phyloP scores from a whole-genome alignment of 2,329 filamentous ascomycete species.

The Aureobasidium sp. region DNA sequence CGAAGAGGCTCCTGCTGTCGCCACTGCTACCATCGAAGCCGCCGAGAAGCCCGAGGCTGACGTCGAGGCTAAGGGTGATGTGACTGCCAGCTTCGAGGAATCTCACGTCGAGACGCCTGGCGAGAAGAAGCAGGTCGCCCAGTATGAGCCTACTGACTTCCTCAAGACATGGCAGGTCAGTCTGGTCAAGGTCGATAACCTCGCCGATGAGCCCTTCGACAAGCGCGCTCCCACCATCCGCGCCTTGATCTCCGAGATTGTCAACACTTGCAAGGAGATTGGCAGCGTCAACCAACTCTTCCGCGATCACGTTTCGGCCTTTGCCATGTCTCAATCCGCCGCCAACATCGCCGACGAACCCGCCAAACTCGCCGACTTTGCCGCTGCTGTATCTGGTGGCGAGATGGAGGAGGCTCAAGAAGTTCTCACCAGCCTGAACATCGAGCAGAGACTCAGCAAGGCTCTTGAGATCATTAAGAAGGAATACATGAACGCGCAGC shows the following conservation, averaged over 20 bases:
- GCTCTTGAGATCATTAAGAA: slow-evolving; percentile 91
- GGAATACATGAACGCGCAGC: slow-evolving; percentile 94
- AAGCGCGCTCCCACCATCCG: slow-evolving; percentile 83
- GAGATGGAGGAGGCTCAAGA: slow-evolving; percentile 90
- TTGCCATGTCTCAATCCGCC: slow-evolving; percentile 89
- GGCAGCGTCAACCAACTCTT: slow-evolving; percentile 91
- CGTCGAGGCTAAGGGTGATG: slow-evolving; percentile 74
- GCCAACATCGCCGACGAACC: slow-evolving; percentile 94
- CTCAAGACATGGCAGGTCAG: slow-evolving; percentile 86
- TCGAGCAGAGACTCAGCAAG: slow-evolving; percentile 88
- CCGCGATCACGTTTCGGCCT: slow-evolving; percentile 94
- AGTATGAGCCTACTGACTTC: slow-evolving; percentile 86
- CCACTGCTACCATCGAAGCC: slow-evolving; percentile 43
- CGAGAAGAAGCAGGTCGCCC: slow-evolving; percentile 38
- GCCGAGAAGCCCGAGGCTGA: slow-evolving; percentile 12
- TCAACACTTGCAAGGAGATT: slow-evolving; percentile 98
- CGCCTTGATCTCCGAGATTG: slow-evolving; percentile 92
- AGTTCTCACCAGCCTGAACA: slow-evolving; percentile 78
- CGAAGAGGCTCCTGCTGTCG: slow-evolving; percentile 36
- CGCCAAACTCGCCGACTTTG: slow-evolving; percentile 92
- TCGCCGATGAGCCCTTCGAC: slow-evolving; percentile 81
- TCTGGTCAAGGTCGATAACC: slow-evolving; percentile 90
- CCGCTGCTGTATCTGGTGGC: slow-evolving; percentile 90
- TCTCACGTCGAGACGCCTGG: slow-evolving; percentile 53
- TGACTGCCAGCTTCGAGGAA: slow-evolving; percentile 96